phyloP scores from a whole-genome alignment of 192 early-diverging fungal genomes.

The Coemansia sp. region DNA sequence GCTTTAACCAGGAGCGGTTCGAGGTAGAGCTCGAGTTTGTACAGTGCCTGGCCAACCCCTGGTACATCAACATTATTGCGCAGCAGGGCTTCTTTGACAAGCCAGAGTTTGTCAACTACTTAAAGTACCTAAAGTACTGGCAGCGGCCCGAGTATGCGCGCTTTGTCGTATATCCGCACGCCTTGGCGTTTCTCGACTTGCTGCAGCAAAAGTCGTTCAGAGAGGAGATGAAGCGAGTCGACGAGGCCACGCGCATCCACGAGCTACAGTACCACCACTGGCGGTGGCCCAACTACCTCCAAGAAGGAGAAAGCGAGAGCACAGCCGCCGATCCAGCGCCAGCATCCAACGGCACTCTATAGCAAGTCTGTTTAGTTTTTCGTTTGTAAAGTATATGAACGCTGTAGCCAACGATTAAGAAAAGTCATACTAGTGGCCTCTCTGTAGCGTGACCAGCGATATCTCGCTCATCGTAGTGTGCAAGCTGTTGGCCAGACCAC shows the following conservation, averaged over 20 bases:
- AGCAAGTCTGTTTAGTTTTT: background rate
- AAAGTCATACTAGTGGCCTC: background rate
- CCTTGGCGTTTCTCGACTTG: slow-evolving; percentile 82
- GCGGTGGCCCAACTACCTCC: slow-evolving; percentile 43
- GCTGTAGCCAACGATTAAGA: background rate
- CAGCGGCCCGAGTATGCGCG: slow-evolving; percentile 87
- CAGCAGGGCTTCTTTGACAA: slow-evolving; percentile 88
- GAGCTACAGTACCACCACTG: slow-evolving; percentile 53
- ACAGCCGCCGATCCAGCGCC: background rate
- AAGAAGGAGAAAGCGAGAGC: background rate
- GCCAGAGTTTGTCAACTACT: slow-evolving; percentile 85
- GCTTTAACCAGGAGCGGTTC: slow-evolving; percentile 64
- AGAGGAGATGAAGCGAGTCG: slow-evolving; percentile 69
- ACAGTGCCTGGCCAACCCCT: slow-evolving; percentile 92
- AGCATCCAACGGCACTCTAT: background rate
- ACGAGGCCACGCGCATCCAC: slow-evolving; percentile 76
- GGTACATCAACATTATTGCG: slow-evolving; percentile 90
- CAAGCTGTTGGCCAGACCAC: slow-evolving; percentile 25
- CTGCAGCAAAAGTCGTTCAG: slow-evolving; percentile 85
- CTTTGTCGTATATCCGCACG: slow-evolving; percentile 89
- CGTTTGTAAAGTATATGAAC: background rate
- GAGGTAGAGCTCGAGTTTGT: slow-evolving; percentile 95
- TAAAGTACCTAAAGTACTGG: slow-evolving; percentile 93
- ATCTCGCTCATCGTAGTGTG: slow-evolving; percentile 53
- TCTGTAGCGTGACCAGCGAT: slow-evolving; percentile 27